Conservation (phyloP, 164 flowering plant species). For the Vitis labrusca region DNA sequence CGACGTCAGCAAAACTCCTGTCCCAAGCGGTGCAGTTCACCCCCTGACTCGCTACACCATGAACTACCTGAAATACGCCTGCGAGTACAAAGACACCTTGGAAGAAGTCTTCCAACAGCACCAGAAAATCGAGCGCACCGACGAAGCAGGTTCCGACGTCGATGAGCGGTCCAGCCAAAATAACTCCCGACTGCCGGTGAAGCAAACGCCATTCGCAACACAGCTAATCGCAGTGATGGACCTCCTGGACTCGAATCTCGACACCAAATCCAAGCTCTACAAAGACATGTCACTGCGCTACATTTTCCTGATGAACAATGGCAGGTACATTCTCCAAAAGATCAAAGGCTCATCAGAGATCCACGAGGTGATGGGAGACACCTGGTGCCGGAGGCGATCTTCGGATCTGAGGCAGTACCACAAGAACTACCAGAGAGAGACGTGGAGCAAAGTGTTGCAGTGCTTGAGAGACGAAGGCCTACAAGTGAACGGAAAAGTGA, state of each 20-base stretch:
- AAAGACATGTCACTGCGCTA: slow-evolving; percentile 52
- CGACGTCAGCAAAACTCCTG: slow-evolving; percentile 62
- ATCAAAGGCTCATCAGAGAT: slow-evolving; percentile 67
- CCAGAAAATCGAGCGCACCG: slow-evolving; percentile 33
- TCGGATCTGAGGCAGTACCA: slow-evolving; percentile 69
- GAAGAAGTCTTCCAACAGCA: slow-evolving; percentile 58
- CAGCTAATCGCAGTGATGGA: slow-evolving; percentile 60
- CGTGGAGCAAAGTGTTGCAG: slow-evolving; percentile 66
- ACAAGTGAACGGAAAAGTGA: slow-evolving; percentile 49
- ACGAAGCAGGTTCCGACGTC: slow-evolving; percentile 15
- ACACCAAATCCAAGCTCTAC: slow-evolving; percentile 67
- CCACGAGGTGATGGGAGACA: slow-evolving; percentile 54
- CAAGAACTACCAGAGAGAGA: slow-evolving; percentile 76
- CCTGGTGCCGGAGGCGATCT: slow-evolving; percentile 60
- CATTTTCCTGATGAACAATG: slow-evolving; percentile 93
- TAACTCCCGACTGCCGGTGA: neutral
- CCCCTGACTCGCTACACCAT: slow-evolving; percentile 83
- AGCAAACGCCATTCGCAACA: slow-evolving; percentile 41
- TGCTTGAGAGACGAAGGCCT: slow-evolving; percentile 67
- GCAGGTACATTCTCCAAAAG: slow-evolving; percentile 79
- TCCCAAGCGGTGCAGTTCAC: slow-evolving; percentile 87
- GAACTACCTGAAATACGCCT: slow-evolving; percentile 69
- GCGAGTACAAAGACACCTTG: slow-evolving; percentile 71
- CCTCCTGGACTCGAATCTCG: slow-evolving; percentile 58
- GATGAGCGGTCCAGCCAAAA: neutral